These are phyloP conservation scores for Pontederia crassipes DNA, from an alignment of 176 grass and related monocot genomes.

Conservation along the genomic window DNA sequence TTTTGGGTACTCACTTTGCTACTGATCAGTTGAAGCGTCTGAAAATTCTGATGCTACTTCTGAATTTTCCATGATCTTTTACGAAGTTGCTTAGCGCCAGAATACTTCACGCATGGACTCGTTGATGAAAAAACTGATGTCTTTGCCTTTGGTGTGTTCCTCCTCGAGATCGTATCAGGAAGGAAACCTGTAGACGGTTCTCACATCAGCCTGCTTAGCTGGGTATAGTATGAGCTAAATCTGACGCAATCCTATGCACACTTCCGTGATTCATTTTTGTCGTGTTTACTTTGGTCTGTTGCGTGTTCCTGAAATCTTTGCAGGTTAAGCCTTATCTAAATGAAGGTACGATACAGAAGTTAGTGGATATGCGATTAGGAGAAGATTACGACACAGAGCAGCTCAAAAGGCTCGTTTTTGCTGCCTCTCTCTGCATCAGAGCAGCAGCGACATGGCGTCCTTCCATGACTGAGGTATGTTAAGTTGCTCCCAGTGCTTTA, in stretches of 20 bases:
- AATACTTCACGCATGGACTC: background rate
- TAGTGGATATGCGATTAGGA: background rate
- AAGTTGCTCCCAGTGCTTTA: no score
- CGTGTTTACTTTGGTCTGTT: background rate
- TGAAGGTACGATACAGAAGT: background rate
- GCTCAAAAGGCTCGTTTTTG: background rate
- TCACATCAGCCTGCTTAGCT: constrained; percentile 1
- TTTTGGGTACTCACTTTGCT: background rate
- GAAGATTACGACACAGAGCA: background rate
- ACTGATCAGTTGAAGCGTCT: no score
- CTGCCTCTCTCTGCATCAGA: constrained; percentile 3
- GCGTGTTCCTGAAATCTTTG: background rate
- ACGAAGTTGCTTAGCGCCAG: background rate
- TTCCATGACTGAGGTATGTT: background rate
- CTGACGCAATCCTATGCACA: no score
- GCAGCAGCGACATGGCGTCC: constrained; percentile 1
- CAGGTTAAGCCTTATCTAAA: background rate
- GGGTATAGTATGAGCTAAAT: background rate
- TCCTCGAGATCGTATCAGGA: constrained; percentile 1
- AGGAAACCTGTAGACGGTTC: background rate
- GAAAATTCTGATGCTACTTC: no score
- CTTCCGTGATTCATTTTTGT: no score
- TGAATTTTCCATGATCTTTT: background rate
- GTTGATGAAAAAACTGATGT: constrained; percentile 1
- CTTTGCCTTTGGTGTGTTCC: constrained; percentile 4